Conservation (phyloP, 371 early-diverging fungal genomes). For the Catenaria anguillulae region DNA sequence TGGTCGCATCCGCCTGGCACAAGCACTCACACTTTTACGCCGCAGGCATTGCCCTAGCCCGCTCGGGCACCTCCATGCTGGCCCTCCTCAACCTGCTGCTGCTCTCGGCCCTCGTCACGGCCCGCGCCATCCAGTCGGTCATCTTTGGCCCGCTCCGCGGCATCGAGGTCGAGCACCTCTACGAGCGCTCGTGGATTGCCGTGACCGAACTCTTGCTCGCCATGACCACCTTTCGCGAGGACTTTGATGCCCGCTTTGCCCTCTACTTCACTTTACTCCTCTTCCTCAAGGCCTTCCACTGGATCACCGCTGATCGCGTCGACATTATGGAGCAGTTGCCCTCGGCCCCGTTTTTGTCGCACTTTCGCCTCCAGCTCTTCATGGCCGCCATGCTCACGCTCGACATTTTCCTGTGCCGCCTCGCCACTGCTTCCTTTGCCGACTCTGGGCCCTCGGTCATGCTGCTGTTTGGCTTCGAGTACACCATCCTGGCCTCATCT, state of each 20-base stretch:
- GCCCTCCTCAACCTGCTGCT: slow-evolving; percentile 65
- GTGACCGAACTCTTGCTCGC: slow-evolving; percentile 89
- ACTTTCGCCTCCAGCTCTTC: slow-evolving; percentile 49
- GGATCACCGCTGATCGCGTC: slow-evolving; percentile 82
- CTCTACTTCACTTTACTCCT: slow-evolving; percentile 64
- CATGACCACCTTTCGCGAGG: slow-evolving; percentile 88
- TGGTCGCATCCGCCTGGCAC: slow-evolving; percentile 51
- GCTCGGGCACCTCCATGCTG: slow-evolving; percentile 74
- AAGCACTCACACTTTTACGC: slow-evolving; percentile 71
- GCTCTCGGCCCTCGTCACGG: slow-evolving; percentile 55
- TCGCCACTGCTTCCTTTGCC: slow-evolving; percentile 46
- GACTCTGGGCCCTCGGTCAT: slow-evolving; percentile 65
- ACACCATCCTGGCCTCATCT: slow-evolving; percentile 60
- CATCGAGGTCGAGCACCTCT: slow-evolving; percentile 86
- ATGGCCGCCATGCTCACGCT: slow-evolving; percentile 44
- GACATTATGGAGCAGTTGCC: slow-evolving; percentile 83
- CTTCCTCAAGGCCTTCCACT: slow-evolving; percentile 86
- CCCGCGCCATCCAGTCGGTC: slow-evolving; percentile 51
- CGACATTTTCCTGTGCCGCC: slow-evolving; percentile 50
- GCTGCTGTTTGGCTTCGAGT: slow-evolving; percentile 94
- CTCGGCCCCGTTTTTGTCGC: slow-evolving; percentile 38
- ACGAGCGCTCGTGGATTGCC: slow-evolving; percentile 90
- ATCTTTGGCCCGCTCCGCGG: slow-evolving; percentile 85
- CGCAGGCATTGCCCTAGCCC: slow-evolving; percentile 69
- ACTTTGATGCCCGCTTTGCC: slow-evolving; percentile 74